Conservation (phyloP, 345 rosid genomes). For the Gossypium longicalyx region DNA sequence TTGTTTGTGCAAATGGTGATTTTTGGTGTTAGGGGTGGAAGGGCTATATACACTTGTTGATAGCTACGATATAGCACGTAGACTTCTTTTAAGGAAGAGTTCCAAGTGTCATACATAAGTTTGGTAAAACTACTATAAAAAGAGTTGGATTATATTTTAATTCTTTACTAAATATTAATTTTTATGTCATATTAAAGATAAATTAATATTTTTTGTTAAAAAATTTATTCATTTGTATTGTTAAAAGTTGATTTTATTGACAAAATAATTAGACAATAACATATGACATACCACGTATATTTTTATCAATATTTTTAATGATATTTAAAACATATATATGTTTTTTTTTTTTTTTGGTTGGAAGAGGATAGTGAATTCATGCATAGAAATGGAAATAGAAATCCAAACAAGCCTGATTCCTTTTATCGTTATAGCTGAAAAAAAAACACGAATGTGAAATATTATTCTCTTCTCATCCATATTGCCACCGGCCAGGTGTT, state of each 20-base stretch:
- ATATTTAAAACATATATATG: too few relatives aligned
- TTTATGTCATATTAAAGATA: too few relatives aligned
- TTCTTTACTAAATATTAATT: accelerated
- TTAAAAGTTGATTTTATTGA: accelerated
- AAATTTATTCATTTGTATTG: accelerated
- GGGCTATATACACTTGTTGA: conserved; percentile 38
- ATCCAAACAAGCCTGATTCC: conserved; percentile 34
- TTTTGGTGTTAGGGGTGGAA: conserved; percentile 22
- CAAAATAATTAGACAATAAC: too few relatives aligned
- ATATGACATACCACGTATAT: accelerated
- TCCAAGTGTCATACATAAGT: too few relatives aligned
- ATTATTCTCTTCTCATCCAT: conserved; percentile 36
- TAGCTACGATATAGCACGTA: not conserved
- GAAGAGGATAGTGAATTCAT: conserved; percentile 17
- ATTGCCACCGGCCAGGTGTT: conserved; percentile 11
- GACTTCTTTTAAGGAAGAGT: not conserved
- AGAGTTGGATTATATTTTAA: too few relatives aligned
- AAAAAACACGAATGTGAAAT: conserved; percentile 22
- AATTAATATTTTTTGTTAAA: too few relatives aligned
- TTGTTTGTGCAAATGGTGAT: conserved; percentile 24
- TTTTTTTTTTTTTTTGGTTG: too few relatives aligned
- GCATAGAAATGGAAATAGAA: conserved; percentile 14
- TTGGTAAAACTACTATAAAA: too few relatives aligned
- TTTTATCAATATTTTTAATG: too few relatives aligned
- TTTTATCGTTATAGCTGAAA: conserved; percentile 39